Base-by-base conservation (phyloP, 352 stramenopile species). In the Globisporangium nagaii region DNA sequence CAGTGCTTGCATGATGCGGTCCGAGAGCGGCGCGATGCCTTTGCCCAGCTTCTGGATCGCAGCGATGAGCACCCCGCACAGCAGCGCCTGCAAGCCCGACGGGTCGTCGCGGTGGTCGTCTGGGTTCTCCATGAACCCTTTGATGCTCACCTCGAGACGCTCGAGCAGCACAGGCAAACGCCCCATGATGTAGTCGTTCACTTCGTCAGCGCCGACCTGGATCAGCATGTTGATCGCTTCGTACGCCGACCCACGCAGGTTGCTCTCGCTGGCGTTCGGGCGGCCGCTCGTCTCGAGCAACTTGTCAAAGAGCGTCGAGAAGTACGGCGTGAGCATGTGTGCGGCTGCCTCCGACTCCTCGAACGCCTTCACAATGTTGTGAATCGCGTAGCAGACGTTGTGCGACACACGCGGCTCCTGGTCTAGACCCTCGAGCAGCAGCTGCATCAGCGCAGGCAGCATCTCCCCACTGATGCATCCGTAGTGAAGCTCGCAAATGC, bases 291-390 rank as follows among this genome's bases (percentile, higher is more conserved):
- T 95, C 48, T 93, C 70, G 10, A 98, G 65, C 7, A 98, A 70
- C 65, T 96, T 93, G 68, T 98, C 81, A 24, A 98, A 87, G 25
- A 99, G 65, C 27, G 74, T 80, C 25, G 79, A 76, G 52, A 89
- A 86, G 79, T 98, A 98, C 45, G 92, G 96, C 32, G 75, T 84
- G 39, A 96, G 93, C 60, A 99, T 86, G 45, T 96, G 65, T 54
- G 79, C 60, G 49, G 83, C 60, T 31, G 71, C 66, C 61, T 88
- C 71, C 54, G 78, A 86, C 63, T 92, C 84, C 52, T 87, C 81
- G 53, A 97, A 97, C 1, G 91, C 87, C 62, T 95, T 90, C n/a
- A 96, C 95, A 36, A 98, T 88, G 62, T 98, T 98, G 83, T 98
- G 93, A 61, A 99, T 96, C 11, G 94, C 96, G 56, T 97, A 98